These are phyloP conservation scores for Amaranthus hypochondriacus DNA, from an alignment of 148 eudicot genomes.

Conservation along the genomic window DNA sequence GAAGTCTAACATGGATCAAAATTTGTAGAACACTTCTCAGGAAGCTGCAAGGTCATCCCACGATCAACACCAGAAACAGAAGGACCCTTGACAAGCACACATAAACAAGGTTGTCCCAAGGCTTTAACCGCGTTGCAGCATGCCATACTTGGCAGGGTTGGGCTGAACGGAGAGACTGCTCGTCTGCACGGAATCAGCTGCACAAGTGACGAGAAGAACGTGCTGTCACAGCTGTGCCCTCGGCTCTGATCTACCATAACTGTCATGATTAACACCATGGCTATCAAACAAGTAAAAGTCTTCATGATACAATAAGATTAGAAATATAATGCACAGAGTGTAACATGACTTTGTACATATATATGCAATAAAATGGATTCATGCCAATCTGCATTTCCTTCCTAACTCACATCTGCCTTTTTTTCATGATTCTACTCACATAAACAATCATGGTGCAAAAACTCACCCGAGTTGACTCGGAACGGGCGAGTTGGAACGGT, in stretches of 20 bases:
- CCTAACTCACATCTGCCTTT: constrained; percentile 28
- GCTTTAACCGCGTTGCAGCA: constrained; percentile 58
- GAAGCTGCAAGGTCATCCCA: constrained; percentile 67
- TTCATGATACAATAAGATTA: constrained; percentile 27
- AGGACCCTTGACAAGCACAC: constrained; percentile 73
- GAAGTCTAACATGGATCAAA: constrained; percentile 55
- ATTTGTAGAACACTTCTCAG: constrained; percentile 56
- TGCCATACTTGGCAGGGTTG: constrained; percentile 51
- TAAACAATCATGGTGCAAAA: too few species aligned
- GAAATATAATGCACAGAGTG: neutral
- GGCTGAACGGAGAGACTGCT: constrained; percentile 63
- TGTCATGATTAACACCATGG: constrained; percentile 25
- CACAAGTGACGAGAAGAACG: constrained; percentile 65
- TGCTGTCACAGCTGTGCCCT: constrained; percentile 45
- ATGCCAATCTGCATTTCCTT: constrained; percentile 27
- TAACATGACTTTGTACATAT: constrained; percentile 15
- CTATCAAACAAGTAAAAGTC: constrained; percentile 11
- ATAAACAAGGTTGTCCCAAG: constrained; percentile 74
- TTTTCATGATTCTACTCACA: neutral
- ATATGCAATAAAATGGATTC: constrained; percentile 8
- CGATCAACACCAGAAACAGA: constrained; percentile 72
- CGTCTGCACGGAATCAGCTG: constrained; percentile 77
- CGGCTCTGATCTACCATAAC: constrained; percentile 30
- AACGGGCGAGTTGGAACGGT: too few species aligned
- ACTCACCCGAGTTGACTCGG: too few species aligned